Conservation (phyloP, 78 protist genomes). For the Dictyostelium intermedium region DNA sequence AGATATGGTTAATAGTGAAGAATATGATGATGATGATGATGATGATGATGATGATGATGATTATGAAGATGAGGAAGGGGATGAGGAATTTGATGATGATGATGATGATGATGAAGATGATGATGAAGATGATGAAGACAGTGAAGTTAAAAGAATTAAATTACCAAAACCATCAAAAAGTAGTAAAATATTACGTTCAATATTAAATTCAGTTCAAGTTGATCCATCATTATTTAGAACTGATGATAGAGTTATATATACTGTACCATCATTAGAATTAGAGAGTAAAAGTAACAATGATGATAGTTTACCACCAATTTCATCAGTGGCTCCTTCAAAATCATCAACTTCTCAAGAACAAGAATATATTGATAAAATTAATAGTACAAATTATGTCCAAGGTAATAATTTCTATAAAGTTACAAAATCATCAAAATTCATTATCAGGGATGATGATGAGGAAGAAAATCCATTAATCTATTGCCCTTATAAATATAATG, state of each 20-base stretch:
- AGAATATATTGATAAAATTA: not conserved
- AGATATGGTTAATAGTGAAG: not conserved
- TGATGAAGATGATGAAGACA: not conserved
- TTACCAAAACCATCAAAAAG: not conserved
- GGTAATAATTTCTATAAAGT: not conserved
- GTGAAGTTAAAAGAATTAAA: not conserved
- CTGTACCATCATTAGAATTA: not conserved
- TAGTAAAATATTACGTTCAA: not conserved
- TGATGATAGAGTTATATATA: not conserved
- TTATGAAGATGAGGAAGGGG: not conserved
- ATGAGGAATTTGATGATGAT: not conserved
- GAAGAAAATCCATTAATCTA: not conserved
- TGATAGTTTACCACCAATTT: not conserved
- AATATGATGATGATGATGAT: not conserved
- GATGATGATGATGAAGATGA: not conserved
- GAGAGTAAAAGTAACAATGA: not conserved
- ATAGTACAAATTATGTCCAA: not conserved
- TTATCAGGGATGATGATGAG: not conserved
- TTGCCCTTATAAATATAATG: not conserved
- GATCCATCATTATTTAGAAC: not conserved
- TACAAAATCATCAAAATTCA: not conserved
- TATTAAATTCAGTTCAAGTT: not conserved
- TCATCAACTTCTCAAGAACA: slow-evolving; percentile 1
- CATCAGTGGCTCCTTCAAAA: not conserved
- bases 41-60: not conserved